phyloP scores from a whole-genome alignment of 306 rosid genomes.

The Vigna unguiculata region DNA sequence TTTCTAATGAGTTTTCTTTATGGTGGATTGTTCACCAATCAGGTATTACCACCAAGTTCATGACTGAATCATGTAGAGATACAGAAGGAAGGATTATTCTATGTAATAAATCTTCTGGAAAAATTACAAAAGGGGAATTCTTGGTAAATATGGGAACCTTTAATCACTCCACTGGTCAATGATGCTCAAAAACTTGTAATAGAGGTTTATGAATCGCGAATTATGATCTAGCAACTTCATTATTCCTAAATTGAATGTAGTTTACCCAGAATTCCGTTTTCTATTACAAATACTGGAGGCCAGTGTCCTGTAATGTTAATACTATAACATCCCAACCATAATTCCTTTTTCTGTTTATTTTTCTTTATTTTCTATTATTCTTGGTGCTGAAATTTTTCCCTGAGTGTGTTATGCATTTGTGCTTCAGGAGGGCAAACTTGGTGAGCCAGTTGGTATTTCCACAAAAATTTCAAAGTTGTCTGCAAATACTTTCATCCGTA shows the following conservation, averaged over 20 bases:
- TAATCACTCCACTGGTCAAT: neutral
- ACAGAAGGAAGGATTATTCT: neutral
- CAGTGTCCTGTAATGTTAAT: no score
- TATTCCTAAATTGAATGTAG: neutral
- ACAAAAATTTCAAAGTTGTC: constrained; percentile 62
- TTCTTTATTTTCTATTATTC: neutral
- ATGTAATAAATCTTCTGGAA: constrained; percentile 10
- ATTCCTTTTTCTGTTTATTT: neutral
- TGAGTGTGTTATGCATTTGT: constrained; percentile 27
- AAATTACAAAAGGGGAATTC: constrained; percentile 2
- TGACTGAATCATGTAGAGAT: neutral
- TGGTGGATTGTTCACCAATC: constrained; percentile 23
- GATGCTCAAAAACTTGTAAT: neutral
- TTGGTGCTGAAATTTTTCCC: constrained; percentile 9
- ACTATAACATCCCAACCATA: neutral
- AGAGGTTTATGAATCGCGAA: constrained; percentile 5
- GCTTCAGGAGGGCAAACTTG: constrained; percentile 59
- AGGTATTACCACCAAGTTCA: neutral
- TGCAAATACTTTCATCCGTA: constrained; percentile 56
- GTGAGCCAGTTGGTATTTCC: constrained; percentile 49
- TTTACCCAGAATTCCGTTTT: neutral
- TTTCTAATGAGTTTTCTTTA: constrained; percentile 1
- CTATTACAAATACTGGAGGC: neutral
- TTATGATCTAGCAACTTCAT: constrained; percentile 5
- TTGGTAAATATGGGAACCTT: constrained; percentile 19